phyloP scores from a whole-genome alignment of 2,329 filamentous ascomycete genomes.

The Coniosporium tulheliwenetii region DNA sequence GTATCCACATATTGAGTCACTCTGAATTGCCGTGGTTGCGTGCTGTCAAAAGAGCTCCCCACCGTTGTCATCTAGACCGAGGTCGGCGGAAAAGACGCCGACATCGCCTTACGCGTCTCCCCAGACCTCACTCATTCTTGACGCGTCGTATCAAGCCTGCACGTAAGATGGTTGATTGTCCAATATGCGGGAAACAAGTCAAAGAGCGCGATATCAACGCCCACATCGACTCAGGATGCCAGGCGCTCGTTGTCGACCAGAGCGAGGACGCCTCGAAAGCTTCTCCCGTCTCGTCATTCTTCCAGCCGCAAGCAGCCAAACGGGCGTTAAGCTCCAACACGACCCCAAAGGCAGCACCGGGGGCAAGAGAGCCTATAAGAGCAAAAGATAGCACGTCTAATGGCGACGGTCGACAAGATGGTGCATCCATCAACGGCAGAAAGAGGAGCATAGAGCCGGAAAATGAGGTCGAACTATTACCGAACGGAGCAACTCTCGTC shows the following conservation, averaged over 20 bases:
- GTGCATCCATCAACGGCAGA: neutral
- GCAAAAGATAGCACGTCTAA: neutral
- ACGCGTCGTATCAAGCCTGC: no score
- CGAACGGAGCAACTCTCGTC: no score
- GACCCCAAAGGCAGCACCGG: neutral
- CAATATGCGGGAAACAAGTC: constrained; percentile 64
- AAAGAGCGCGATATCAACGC: constrained; percentile 65
- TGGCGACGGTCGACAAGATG: no score
- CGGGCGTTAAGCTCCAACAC: constrained; percentile 4
- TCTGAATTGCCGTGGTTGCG: no score
- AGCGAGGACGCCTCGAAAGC: constrained; percentile 19
- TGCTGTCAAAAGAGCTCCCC: no score
- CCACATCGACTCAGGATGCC: constrained; percentile 78
- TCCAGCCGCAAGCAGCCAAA: constrained; percentile 36
- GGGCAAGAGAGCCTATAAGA: neutral
- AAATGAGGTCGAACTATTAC: neutral
- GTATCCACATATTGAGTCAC: no score
- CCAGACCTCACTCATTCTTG: neutral
- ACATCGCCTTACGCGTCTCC: neutral
- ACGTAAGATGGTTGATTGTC: constrained; percentile 50
- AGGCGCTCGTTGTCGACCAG: constrained; percentile 42
- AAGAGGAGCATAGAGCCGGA: neutral
- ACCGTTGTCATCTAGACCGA: no score
- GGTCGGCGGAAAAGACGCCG: neutral
- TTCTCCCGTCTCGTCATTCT: constrained; percentile 34